Base-by-base conservation (phyloP, 345 rosid species). In the Rhizophora apiculata region DNA sequence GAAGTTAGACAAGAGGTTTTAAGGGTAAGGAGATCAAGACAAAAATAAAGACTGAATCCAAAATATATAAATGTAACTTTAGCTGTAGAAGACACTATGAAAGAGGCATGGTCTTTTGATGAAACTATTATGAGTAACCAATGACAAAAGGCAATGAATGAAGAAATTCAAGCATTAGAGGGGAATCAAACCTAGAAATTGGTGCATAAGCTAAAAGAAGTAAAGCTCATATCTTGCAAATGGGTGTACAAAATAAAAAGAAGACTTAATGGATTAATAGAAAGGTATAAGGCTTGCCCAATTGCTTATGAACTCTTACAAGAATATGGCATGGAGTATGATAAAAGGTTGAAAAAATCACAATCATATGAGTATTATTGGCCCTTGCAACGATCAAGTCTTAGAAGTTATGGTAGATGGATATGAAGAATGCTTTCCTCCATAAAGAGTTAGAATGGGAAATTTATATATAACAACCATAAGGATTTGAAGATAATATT, bases 1-100 rank as follows among this genome's bases (percentile, higher is more conserved):
- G 2, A 1, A 34, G 1, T 34, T 1, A 8, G 2, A 34, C 2
- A 34, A 34, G 2, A 1, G 8, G 2, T 1, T 6, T 0, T 7
- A 34, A 34, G 8, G 37, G 9, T 34, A 34, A 34, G 6, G 37
- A 34, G 10, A 7, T 34, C 2, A 34, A 34, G 8, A 1, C 6
- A 8, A 34, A 34, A 7, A 34, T 0, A 6, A 0, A 34, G 37
- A 9, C 10, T 9, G 7, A 34, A 34, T 34, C 10, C 37, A 34
- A 34, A 34, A 8, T 34, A 6, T 0, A 0, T 34, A 9, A 34
- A 34, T 34, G 37, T 6, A 34, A 34, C 37, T 34, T 34, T 34
- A 9, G 9, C 2, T 34, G 8, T 22, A 22, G 1, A 56, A 56
- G 19, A 19, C 3, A 2, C 0, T 26, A 2, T 22, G 18, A 22